Conservation (phyloP, 345 rosid genomes). For the Eucalyptus microcorys region DNA sequence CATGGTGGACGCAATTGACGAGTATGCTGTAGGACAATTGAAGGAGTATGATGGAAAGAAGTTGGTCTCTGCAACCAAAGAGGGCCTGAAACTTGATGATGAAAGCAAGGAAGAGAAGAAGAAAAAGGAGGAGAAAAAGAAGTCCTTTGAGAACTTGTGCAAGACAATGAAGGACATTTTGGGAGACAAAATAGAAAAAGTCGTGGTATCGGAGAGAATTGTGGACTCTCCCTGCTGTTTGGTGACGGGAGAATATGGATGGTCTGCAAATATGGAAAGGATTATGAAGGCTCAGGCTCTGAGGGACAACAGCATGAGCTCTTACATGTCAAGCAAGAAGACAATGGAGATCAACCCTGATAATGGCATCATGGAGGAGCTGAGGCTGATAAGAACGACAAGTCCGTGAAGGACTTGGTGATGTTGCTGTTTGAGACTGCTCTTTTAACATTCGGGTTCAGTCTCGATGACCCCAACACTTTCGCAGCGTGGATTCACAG, state of each 20-base stretch:
- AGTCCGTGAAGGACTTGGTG: constrained; percentile 28
- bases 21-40: constrained; percentile 31
- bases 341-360: constrained; percentile 42
- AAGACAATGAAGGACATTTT: constrained; percentile 26
- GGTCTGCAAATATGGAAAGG: constrained; percentile 41
- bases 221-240: constrained; percentile 39
- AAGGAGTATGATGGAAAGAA: constrained; percentile 39
- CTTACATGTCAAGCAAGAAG: constrained; percentile 42
- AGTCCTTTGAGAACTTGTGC: constrained; percentile 29
- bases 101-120: constrained; percentile 34
- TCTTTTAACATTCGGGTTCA: constrained; percentile 26
- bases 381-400: constrained; percentile 37
- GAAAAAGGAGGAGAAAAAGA: constrained; percentile 23
- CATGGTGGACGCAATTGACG: constrained; percentile 36
- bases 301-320: constrained; percentile 35
- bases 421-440: constrained; percentile 31
- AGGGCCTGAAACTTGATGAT: constrained; percentile 27
- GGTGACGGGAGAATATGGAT: constrained; percentile 35
- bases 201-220: constrained; percentile 28
- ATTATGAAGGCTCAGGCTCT: constrained; percentile 38
- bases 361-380: constrained; percentile 38
- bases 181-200: constrained; percentile 32
- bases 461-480: constrained; percentile 33
- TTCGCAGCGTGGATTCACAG: constrained; percentile 32
- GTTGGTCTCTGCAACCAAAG: constrained; percentile 35